Evolutionary conservation across 2,329 filamentous ascomycete genomes (phyloP), one percentile per base, ranked within the genome.

Genomic region (Gnomoniopsis smithogilvyi): DNA sequence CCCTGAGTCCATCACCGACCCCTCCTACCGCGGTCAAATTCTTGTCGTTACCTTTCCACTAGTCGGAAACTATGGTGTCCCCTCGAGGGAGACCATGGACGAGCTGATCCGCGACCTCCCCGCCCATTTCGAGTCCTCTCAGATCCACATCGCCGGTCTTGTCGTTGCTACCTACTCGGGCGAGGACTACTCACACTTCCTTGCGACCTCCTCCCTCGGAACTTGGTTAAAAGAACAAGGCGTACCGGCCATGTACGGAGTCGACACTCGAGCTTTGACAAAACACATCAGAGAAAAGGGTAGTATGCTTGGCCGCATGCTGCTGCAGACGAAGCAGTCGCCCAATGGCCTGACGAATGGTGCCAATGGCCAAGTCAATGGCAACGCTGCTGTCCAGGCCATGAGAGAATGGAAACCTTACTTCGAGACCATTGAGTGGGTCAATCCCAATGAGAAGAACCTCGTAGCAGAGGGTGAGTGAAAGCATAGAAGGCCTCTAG

Each of bases 31-130:
- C 52, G 91, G 91, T 63, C 94, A 99, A 79, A 96, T 99, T 68
- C 84, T 99, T 67, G 93, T 98, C 75, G 87, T 98, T 70, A 99
- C 94, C 56, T 97, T 96, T 74, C 95, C 94, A 60, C 82, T 98
- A 43, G 90, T 96, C 61, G 94, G 94, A 74, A 99, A 98, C 81
- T 99, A 99, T 78, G 94, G 94, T 73, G 95, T 98, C 30, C 95
- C 95, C 56, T 91, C 91, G 51, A 84, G 93, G 66, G 90, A 96
- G 64, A 85, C 88, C 56, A 83, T 91, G 77, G 94, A 98, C 73
- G 86, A 91, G 71, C 81, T 98, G 56, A 85, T 97, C 53, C 85
- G 88, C 70, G 90, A 93, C 69, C 83, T 98, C 58, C 93, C 94
- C 34, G 92, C 92, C 64, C 84, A 98, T 77, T 98, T 99, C 72